Percentiles rank a stretch among this genome's conserved stretches.
These are phyloP conservation scores for Backusella liffmaniae DNA, from an alignment of 192 early-diverging fungal species.

Conservation along the genomic window DNA sequence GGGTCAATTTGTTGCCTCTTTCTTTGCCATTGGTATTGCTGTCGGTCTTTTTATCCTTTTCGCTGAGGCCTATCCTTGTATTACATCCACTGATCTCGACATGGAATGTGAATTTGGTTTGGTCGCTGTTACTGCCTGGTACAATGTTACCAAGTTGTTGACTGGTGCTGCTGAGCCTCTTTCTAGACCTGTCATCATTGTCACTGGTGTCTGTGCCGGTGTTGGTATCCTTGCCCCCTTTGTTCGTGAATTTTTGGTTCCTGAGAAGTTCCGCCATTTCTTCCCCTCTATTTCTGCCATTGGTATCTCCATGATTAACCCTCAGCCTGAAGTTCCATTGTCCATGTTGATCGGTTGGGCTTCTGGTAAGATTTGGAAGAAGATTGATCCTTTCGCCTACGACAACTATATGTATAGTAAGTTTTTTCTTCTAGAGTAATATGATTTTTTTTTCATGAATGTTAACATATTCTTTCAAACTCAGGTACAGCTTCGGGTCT, in stretches of 20 bases:
- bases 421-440: too few relatives aligned
- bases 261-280: slow-evolving; percentile 47
- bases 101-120: slow-evolving; percentile 34
- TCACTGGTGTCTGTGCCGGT: slow-evolving; percentile 44
- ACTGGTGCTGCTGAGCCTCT: slow-evolving; percentile 40
- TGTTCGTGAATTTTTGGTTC: slow-evolving; percentile 47
- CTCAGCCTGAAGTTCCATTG: slow-evolving; percentile 42
- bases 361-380: slow-evolving; percentile 45
- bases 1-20: slow-evolving; percentile 61
- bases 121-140: slow-evolving; percentile 36
- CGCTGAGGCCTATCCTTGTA: slow-evolving; percentile 63
- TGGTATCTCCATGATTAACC: slow-evolving; percentile 55
- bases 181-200: slow-evolving; percentile 36
- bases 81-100: slow-evolving; percentile 27
- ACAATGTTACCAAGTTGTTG: slow-evolving; percentile 42
- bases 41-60: slow-evolving; percentile 62
- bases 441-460: too few relatives aligned
- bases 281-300: slow-evolving; percentile 45
- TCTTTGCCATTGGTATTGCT: slow-evolving; percentile 54
- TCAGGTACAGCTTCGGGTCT: slow-evolving; percentile 41
- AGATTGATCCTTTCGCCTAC: slow-evolving; percentile 15
- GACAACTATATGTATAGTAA: slow-evolving; percentile 42
- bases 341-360: slow-evolving; percentile 49
- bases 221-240: slow-evolving; percentile 37
- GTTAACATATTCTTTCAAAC: too few relatives aligned